These are phyloP conservation scores for Hericium coralloides DNA, from an alignment of 768 basidiomycete species.

Conservation along the genomic window DNA sequence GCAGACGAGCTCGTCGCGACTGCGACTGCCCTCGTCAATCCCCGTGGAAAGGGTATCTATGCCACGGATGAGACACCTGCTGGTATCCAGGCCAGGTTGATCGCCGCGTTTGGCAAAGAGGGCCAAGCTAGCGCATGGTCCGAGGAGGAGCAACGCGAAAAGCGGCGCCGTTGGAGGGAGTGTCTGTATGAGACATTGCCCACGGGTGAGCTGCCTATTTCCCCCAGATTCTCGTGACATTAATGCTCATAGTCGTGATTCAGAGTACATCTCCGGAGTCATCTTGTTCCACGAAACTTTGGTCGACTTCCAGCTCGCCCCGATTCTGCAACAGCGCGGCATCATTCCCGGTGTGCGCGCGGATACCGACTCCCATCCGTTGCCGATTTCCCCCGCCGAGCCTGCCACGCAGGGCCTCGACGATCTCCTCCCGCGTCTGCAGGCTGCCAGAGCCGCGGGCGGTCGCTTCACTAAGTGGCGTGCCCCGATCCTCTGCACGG, in stretches of 20 bases:
- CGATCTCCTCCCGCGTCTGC: constrained; percentile 32
- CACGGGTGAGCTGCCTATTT: constrained; percentile 22
- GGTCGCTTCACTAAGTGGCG: constrained; percentile 46
- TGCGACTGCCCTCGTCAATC: constrained; percentile 36
- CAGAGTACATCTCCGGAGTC: constrained; percentile 41
- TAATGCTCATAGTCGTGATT: not conserved
- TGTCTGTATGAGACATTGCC: constrained; percentile 34
- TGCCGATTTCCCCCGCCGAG: constrained; percentile 36
- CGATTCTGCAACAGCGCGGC: constrained; percentile 32
- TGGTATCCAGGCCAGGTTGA: constrained; percentile 29
- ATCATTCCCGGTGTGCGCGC: constrained; percentile 44
- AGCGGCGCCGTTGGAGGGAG: constrained; percentile 35
- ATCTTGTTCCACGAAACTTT: constrained; percentile 43
- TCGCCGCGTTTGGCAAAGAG: constrained; percentile 25
- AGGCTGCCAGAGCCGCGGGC: constrained; percentile 34
- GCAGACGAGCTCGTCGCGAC: constrained; percentile 35
- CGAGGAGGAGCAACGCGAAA: constrained; percentile 30
- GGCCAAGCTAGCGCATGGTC: constrained; percentile 19
- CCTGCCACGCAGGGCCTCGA: constrained; percentile 44
- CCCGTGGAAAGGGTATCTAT: constrained; percentile 42
- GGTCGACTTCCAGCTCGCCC: constrained; percentile 39
- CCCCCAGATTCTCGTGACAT: not conserved
- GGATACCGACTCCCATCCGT: constrained; percentile 37
- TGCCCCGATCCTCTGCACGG: constrained; percentile 38
- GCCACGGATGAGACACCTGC: constrained; percentile 46